Evolutionary conservation across 805 yeast genomes (phyloP).

Genomic region (Saccharomyces mikatae): DNA sequence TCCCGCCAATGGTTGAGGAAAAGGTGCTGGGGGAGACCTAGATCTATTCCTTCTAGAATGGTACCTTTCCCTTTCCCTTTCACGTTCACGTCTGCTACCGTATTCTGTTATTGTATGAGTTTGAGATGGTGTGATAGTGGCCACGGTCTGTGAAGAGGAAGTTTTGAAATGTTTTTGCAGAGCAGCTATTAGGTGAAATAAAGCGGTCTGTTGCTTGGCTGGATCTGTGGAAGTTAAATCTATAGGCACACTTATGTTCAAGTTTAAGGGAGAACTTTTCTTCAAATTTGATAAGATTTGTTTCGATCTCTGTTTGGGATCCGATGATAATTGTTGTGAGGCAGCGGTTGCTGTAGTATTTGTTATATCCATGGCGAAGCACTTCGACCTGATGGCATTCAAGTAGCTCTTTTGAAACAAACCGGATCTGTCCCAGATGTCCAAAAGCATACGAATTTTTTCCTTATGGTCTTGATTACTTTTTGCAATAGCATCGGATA

Average conservation of each 20-base stretch:
- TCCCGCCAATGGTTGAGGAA: conserved; percentile 8
- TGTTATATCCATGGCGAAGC: conserved; percentile 34
- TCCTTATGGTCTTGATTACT: conserved; percentile 52
- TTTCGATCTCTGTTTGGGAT: conserved; percentile 22
- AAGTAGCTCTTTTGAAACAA: conserved; percentile 60
- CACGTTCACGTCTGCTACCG: conserved; percentile 31
- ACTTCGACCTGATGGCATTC: conserved; percentile 46
- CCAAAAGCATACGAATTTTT: conserved; percentile 76
- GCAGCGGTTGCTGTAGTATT: conserved; percentile 34
- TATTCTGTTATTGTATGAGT: conserved; percentile 23
- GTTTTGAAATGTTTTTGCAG: conserved; percentile 18
- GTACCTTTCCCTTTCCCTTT: conserved; percentile 17
- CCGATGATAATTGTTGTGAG: conserved; percentile 37
- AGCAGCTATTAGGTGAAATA: conserved; percentile 33
- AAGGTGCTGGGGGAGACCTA: conserved; percentile 36
- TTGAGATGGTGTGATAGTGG: conserved; percentile 11
- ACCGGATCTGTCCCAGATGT: conserved; percentile 83
- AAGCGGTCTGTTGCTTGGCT: conserved; percentile 35
- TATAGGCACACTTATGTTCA: conserved; percentile 17
- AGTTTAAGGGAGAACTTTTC: conserved; percentile 5
- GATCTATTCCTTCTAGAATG: conserved; percentile 42
- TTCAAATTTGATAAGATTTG: conserved; percentile 26
- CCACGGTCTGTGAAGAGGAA: conserved; percentile 2
- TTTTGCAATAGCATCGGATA: conserved; percentile 54
- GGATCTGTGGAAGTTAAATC: conserved; percentile 21